These are phyloP conservation scores for Goffeauzyma gilvescens DNA, from an alignment of 768 basidiomycete species.

Conservation along the genomic window DNA sequence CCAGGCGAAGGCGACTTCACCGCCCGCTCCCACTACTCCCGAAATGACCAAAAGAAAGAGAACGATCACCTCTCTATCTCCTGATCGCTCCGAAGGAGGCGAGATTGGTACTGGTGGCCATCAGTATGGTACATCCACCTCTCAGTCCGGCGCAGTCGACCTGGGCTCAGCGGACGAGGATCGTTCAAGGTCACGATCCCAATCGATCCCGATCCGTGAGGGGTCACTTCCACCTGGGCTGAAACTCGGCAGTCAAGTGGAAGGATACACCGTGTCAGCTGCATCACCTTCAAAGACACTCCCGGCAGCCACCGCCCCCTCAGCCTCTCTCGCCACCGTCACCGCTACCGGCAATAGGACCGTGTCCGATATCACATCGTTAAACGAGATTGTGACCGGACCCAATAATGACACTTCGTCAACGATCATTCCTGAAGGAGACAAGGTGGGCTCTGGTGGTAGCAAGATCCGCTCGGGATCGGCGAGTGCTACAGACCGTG, in stretches of 20 bases:
- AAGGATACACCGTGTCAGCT: conserved; percentile 1
- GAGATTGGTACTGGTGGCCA: not conserved
- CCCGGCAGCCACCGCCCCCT: not conserved
- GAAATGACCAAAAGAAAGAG: not conserved
- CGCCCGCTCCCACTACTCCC: not conserved
- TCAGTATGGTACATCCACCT: not conserved
- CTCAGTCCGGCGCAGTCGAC: not conserved
- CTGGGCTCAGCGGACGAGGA: not conserved
- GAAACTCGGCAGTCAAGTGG: not conserved
- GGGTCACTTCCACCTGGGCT: not conserved
- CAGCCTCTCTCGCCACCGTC: not conserved
- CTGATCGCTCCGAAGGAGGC: conserved; percentile 1
- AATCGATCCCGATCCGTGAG: not conserved
- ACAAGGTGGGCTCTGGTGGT: not conserved
- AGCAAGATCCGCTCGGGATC: not conserved
- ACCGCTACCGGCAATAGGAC: conserved; percentile 4
- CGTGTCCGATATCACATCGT: too few relatives aligned
- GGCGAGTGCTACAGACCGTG: conserved; percentile 11
- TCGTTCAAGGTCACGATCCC: not conserved
- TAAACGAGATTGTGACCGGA: too few relatives aligned
- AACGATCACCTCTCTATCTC: not conserved
- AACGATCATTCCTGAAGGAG: too few relatives aligned
- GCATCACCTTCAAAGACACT: not conserved
- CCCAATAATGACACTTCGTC: too few relatives aligned
- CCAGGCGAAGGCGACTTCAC: not conserved